Percentiles rank a stretch among this genome's conserved stretches.
Conservation (phyloP, 371 early-diverging fungal genomes). For the Batkoa obscura region DNA sequence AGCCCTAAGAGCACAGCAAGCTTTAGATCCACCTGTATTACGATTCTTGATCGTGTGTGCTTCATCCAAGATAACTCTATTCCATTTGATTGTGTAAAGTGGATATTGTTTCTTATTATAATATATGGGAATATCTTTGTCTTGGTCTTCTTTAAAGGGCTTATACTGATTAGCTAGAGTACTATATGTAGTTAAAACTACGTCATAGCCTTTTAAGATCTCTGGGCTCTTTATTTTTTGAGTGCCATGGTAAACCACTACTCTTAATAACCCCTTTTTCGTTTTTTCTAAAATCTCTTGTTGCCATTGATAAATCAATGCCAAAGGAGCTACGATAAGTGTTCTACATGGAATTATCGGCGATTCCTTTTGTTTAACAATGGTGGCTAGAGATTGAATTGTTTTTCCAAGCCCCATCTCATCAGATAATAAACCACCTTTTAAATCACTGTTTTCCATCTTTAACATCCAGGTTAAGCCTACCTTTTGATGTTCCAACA, state of each 20-base stretch:
- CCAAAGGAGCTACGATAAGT: slow-evolving; percentile 39
- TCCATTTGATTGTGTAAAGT: slow-evolving; percentile 23
- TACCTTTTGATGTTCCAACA: background rate
- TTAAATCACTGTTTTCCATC: background rate
- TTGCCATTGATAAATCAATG: slow-evolving; percentile 49
- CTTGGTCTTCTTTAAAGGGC: slow-evolving; percentile 11
- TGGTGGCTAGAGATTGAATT: slow-evolving; percentile 56
- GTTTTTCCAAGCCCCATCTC: slow-evolving; percentile 90
- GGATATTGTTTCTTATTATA: background rate
- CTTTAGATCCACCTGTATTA: slow-evolving; percentile 34
- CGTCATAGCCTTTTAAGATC: slow-evolving; percentile 32
- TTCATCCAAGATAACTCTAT: slow-evolving; percentile 53
- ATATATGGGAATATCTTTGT: background rate
- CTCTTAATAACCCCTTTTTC: slow-evolving; percentile 17
- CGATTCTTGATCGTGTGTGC: slow-evolving; percentile 75
- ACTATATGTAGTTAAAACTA: slow-evolving; percentile 51
- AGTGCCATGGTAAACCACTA: slow-evolving; percentile 36
- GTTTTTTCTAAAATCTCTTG: slow-evolving; percentile 33
- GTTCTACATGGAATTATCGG: slow-evolving; percentile 19
- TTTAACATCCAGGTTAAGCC: slow-evolving; percentile 1
- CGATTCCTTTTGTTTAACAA: slow-evolving; percentile 18
- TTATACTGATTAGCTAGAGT: slow-evolving; percentile 29
- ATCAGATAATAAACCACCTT: slow-evolving; percentile 62
- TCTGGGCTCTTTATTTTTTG: slow-evolving; percentile 16
- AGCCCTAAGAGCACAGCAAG: slow-evolving; percentile 32